A percentile compares a stretch with the other conserved stretches of the same genome.
Conservation (phyloP, 345 rosid genomes). For the Reutealis trisperma region DNA sequence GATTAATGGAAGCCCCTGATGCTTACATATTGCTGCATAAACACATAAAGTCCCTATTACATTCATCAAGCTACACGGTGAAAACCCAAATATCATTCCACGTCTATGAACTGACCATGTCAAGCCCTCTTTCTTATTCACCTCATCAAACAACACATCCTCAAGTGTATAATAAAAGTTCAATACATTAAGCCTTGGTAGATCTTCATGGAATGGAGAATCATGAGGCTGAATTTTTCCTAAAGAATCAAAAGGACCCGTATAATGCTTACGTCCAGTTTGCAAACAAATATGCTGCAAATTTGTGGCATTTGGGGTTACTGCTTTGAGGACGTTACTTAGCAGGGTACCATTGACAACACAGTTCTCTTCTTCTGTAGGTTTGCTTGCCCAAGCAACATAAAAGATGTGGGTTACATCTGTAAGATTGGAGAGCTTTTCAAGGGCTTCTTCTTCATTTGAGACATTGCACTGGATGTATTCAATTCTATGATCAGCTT, state of each 20-base stretch:
- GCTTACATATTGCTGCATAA: constrained; percentile 79
- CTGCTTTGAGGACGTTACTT: constrained; percentile 55
- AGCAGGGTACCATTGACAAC: constrained; percentile 59
- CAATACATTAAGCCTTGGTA: constrained; percentile 54
- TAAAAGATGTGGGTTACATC: constrained; percentile 76
- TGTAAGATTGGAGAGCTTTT: constrained; percentile 57
- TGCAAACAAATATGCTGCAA: constrained; percentile 72
- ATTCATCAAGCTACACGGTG: constrained; percentile 70
- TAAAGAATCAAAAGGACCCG: constrained; percentile 42
- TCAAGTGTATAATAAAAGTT: constrained; percentile 65
- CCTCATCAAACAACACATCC: constrained; percentile 61
- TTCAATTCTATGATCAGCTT: constrained; percentile 63
- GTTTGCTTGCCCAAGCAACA: constrained; percentile 54
- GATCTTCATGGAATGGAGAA: constrained; percentile 68
- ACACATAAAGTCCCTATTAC: constrained; percentile 55
- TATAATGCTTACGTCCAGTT: constrained; percentile 63
- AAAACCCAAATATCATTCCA: constrained; percentile 55
- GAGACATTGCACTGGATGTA: constrained; percentile 80
- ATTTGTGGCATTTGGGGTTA: constrained; percentile 59
- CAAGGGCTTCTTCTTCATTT: constrained; percentile 33
- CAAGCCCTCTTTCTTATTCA: constrained; percentile 44
- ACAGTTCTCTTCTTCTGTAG: constrained; percentile 57
- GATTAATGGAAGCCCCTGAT: constrained; percentile 48
- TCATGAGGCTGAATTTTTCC: constrained; percentile 40
- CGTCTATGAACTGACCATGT: constrained; percentile 78